Conservation (phyloP, 345 rosid species). For the Erodium maritimum region DNA sequence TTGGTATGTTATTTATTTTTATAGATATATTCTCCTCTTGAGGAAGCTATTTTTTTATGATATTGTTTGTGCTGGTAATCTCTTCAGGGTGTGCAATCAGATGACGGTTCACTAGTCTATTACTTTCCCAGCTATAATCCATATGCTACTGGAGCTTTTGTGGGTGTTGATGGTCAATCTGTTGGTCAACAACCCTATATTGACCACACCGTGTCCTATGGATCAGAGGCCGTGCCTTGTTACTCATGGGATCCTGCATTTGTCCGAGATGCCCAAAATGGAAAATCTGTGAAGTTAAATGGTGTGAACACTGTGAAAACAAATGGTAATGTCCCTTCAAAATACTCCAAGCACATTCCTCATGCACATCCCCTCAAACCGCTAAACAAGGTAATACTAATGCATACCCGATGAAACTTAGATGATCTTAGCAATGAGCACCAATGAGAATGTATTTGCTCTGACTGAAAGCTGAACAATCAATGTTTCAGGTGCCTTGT, state of each 20-base stretch:
- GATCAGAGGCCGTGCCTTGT: slow-evolving; percentile 31
- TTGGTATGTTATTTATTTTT: too few species aligned
- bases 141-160: slow-evolving; percentile 23
- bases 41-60: background rate
- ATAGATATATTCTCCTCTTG: background rate
- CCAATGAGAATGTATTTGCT: slow-evolving; percentile 2
- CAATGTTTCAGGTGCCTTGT: slow-evolving; percentile 23
- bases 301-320: slow-evolving; percentile 10
- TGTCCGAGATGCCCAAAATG: slow-evolving; percentile 25
- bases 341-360: slow-evolving; percentile 18
- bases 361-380: slow-evolving; percentile 22
- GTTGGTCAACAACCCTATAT: slow-evolving; percentile 10
- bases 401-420: background rate
- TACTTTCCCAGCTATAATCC: slow-evolving; percentile 38
- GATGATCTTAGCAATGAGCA: background rate
- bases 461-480: background rate
- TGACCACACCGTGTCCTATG: slow-evolving; percentile 32
- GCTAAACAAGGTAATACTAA: slow-evolving; percentile 31
- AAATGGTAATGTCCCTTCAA: slow-evolving; percentile 21
- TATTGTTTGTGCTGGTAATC: slow-evolving; percentile 4
- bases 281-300: slow-evolving; percentile 12
- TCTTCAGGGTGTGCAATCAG: slow-evolving; percentile 32
- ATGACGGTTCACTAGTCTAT: slow-evolving; percentile 37
- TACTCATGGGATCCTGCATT: slow-evolving; percentile 40
- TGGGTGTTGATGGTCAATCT: slow-evolving; percentile 32